Base-by-base conservation (phyloP, 352 stramenopile species). In the Pythium phragmiticola region DNA sequence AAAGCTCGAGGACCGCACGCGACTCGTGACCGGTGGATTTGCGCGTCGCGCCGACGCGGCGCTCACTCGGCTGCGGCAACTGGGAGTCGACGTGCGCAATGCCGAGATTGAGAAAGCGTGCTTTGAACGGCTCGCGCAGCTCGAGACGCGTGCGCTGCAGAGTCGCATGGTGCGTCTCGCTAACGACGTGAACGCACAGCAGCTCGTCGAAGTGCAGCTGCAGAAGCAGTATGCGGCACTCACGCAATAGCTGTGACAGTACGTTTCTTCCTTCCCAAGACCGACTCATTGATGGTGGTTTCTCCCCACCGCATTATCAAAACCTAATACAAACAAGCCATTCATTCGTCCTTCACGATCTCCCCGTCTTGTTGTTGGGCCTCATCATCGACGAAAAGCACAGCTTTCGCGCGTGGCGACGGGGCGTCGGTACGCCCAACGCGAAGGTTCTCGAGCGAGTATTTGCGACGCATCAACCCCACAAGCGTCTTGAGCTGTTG, bases 381-480 rank as follows among this genome's bases (percentile, higher is more conserved):
- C 0, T 74, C 59, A 17, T 58, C 67, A 48, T 70, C 63, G 39
- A 63, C 5, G 36, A 70, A 61, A 8, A 70, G 42, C 41, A 55
- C 9, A 1, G 55, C 50, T 43, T 60, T 58, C 11, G 26, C 37
- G 1, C 45, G 43, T 17, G 57, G 55, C 45, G 60, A 58, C n/a
- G 26, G 37, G 2, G 71, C 77, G 39, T 67, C 39, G 52, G 68
- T 77, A 37, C 73, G 75, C 30, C 82, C 84, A 21, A 93, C 72
- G 34, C 84, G 78, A 23, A 93, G 73, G 61, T 93, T 90, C 34
- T 90, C 80, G 53, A 87, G 65, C 54, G 85, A 88, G 45, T 94
- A 94, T 60, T 94, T 94, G 67, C 83, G 83, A 53, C 87, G 83
- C 83, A 92, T 94, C 33, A 94, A 69, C 57, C 77, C 88, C 51